These are phyloP conservation scores for Fusarium sp. DNA, from an alignment of 2,329 filamentous ascomycete genomes.

Conservation along the genomic window DNA sequence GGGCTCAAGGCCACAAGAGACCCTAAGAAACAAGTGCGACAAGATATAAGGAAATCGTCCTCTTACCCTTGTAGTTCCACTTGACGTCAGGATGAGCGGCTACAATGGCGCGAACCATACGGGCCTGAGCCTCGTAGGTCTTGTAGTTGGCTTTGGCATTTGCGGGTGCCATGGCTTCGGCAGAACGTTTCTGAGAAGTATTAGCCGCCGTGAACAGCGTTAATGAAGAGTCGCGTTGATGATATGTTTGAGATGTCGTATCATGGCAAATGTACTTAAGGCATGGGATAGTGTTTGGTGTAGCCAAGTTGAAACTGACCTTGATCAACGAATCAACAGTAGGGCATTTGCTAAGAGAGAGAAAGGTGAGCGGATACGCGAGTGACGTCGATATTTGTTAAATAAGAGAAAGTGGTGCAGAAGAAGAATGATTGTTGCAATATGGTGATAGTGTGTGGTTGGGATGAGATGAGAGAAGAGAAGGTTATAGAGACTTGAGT, in stretches of 20 bases:
- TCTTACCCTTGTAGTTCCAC: slow-evolving; percentile 70
- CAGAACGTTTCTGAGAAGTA: background rate
- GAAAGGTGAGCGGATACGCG: background rate
- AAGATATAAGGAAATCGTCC: background rate
- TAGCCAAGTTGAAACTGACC: slow-evolving; percentile 2
- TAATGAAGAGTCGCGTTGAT: background rate
- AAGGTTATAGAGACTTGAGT: background rate
- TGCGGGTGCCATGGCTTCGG: slow-evolving; percentile 53
- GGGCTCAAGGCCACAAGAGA: background rate
- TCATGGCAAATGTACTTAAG: background rate
- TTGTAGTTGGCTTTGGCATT: slow-evolving; percentile 63
- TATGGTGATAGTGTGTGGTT: background rate
- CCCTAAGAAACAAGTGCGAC: background rate
- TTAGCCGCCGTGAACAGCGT: background rate
- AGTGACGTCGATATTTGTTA: background rate
- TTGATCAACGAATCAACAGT: background rate
- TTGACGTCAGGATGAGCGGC: slow-evolving; percentile 64
- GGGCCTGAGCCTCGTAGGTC: slow-evolving; percentile 66
- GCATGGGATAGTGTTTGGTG: background rate
- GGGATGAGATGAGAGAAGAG: background rate
- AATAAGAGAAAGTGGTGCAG: background rate
- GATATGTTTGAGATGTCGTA: background rate
- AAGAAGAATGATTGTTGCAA: background rate
- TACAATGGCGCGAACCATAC: slow-evolving; percentile 68
- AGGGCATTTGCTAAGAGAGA: background rate